Evolutionary conservation across 352 stramenopile species (phyloP).

Genomic region (Bremia lactucae): DNA sequence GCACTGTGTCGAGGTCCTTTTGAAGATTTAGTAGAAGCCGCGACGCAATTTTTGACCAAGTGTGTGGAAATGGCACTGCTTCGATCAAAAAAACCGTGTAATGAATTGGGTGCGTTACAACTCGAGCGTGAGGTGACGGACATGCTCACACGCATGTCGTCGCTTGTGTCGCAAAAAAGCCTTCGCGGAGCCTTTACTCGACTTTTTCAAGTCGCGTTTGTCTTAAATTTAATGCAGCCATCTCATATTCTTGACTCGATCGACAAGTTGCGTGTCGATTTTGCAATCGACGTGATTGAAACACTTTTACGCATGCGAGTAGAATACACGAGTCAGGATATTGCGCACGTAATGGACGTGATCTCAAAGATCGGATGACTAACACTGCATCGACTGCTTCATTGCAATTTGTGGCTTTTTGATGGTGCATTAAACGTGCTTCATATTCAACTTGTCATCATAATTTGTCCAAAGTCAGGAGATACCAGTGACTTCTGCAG

Average conservation of each 20-base stretch:
- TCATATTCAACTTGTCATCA: too few relatives aligned
- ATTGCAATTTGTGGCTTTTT: too few relatives aligned
- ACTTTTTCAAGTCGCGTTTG: constrained; percentile 67
- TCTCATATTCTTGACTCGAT: constrained; percentile 61
- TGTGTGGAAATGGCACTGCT: constrained; percentile 50
- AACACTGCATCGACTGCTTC: too few relatives aligned
- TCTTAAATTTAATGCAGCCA: constrained; percentile 74
- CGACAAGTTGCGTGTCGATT: constrained; percentile 33
- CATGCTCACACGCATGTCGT: constrained; percentile 40
- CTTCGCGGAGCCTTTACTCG: constrained; percentile 55
- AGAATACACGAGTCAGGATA: constrained; percentile 49
- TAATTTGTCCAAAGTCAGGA: too few relatives aligned
- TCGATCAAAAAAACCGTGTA: constrained; percentile 47
- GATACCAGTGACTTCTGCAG: too few relatives aligned
- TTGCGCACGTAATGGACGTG: constrained; percentile 29
- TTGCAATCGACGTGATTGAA: constrained; percentile 39
- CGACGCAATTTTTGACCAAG: constrained; percentile 44
- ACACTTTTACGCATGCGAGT: constrained; percentile 54
- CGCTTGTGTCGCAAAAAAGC: constrained; percentile 44
- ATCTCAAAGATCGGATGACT: constrained; percentile 18
- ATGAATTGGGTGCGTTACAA: constrained; percentile 72
- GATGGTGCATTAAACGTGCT: too few relatives aligned
- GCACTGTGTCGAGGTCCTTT: constrained; percentile 50
- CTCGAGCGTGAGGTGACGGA: constrained; percentile 65
- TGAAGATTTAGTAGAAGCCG: constrained; percentile 51